These are phyloP conservation scores for Fusarium foetens DNA, from an alignment of 2,329 filamentous ascomycete genomes.

Conservation along the genomic window DNA sequence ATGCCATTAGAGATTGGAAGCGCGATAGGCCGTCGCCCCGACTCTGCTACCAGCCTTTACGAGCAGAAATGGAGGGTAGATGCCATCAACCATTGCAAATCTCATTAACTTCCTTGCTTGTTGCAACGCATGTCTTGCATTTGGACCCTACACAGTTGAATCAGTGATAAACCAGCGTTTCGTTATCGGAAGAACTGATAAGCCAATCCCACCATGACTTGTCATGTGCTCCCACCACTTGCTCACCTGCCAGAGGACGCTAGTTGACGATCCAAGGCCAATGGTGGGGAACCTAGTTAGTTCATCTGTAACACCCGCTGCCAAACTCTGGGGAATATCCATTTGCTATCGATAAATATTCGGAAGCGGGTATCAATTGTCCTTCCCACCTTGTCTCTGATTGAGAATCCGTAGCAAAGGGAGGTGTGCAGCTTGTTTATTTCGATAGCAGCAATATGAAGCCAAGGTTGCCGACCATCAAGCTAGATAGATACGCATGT, in stretches of 20 bases:
- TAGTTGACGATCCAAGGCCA: slow-evolving; percentile 24
- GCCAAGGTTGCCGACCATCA: not conserved
- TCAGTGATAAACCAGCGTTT: not conserved
- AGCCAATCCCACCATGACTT: slow-evolving; percentile 8
- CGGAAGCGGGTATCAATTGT: slow-evolving; percentile 5
- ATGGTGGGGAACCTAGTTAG: slow-evolving; percentile 28
- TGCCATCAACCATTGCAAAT: slow-evolving; percentile 2
- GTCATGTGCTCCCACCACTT: slow-evolving; percentile 37
- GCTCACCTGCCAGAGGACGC: slow-evolving; percentile 35
- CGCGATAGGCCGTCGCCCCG: slow-evolving; percentile 17
- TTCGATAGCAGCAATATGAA: not conserved
- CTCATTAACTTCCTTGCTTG: not conserved
- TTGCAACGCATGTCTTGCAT: slow-evolving; percentile 14
- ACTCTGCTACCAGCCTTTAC: slow-evolving; percentile 22
- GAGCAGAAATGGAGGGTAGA: slow-evolving; percentile 14
- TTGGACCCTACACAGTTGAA: slow-evolving; percentile 9
- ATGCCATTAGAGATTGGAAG: slow-evolving; percentile 17
- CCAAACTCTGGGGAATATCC: slow-evolving; percentile 15
- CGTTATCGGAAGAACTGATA: slow-evolving; percentile 18
- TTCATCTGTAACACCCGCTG: slow-evolving; percentile 7
- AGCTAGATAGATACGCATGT: not conserved
- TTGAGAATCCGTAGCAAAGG: not conserved
- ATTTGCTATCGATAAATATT: slow-evolving; percentile 11
- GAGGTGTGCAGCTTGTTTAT: not conserved
- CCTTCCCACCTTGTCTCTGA: not conserved